phyloP scores from a whole-genome alignment of 257 asterid genomes.

The Forsythia suspensa region DNA sequence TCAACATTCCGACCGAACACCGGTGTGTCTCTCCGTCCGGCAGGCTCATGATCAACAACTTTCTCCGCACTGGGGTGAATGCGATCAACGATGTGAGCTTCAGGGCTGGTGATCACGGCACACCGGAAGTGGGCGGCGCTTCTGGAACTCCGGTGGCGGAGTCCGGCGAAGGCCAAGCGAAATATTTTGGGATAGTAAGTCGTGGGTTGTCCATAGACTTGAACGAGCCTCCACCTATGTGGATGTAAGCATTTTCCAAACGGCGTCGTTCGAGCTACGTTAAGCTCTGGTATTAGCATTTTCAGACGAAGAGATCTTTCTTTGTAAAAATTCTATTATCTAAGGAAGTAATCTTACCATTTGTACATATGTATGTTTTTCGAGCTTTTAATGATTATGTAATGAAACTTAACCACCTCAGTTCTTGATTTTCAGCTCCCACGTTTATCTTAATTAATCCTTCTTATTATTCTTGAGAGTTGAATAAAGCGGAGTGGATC shows the following conservation, averaged over 20 bases:
- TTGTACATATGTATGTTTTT: slow-evolving; percentile 23
- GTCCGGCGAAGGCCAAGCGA: slow-evolving; percentile 36
- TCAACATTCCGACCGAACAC: slow-evolving; percentile 67
- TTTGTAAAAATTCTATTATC: neutral
- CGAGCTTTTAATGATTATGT: slow-evolving; percentile 15
- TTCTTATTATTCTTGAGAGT: neutral
- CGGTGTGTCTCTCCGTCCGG: slow-evolving; percentile 56
- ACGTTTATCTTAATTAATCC: neutral
- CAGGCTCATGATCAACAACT: slow-evolving; percentile 51
- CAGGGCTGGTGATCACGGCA: slow-evolving; percentile 22
- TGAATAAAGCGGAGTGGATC: too few species aligned
- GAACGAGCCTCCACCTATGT: slow-evolving; percentile 93
- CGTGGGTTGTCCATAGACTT: slow-evolving; percentile 88
- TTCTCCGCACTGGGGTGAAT: slow-evolving; percentile 45
- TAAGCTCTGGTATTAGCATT: neutral
- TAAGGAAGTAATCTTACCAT: slow-evolving; percentile 17
- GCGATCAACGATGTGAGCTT: slow-evolving; percentile 31
- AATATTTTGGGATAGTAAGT: slow-evolving; percentile 55
- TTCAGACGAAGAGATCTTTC: neutral
- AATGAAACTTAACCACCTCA: slow-evolving; percentile 7
- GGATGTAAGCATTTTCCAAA: slow-evolving; percentile 43
- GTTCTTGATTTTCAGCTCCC: neutral
- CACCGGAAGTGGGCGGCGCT: slow-evolving; percentile 16
- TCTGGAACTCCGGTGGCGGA: slow-evolving; percentile 36
- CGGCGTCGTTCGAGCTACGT: neutral